Percentiles rank a stretch among this genome's conserved stretches.
These are phyloP conservation scores for Brettanomyces anomalus DNA, from an alignment of 805 yeast genomes.

Conservation along the genomic window DNA sequence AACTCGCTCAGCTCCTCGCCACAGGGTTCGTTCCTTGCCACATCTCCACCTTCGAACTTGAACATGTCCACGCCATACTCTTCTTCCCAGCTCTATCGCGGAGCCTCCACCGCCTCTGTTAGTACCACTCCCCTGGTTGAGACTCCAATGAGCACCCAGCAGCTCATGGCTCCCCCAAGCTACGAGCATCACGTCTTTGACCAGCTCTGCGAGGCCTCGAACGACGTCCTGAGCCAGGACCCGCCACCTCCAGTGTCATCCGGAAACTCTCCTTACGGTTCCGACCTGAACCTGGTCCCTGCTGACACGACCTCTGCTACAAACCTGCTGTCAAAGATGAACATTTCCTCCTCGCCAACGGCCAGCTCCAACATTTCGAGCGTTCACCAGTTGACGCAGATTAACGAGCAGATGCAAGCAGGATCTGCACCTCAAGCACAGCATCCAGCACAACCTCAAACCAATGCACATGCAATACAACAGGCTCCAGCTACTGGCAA, in stretches of 20 bases:
- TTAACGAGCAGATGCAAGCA: too few relatives aligned
- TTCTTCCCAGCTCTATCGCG: not conserved
- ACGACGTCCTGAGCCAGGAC: not conserved
- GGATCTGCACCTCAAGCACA: too few relatives aligned
- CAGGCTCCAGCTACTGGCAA: not conserved
- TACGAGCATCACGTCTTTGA: conserved; percentile 79
- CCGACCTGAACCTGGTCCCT: too few relatives aligned
- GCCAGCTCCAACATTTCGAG: not conserved
- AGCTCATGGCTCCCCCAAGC: conserved; percentile 72
- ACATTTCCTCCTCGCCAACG: not conserved
- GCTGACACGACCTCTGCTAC: not conserved
- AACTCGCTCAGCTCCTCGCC: conserved; percentile 13
- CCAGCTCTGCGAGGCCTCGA: conserved; percentile 39
- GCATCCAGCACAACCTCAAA: too few relatives aligned
- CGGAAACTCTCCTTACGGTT: too few relatives aligned
- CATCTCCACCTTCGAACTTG: conserved; percentile 18
- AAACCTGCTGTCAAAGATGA: not conserved
- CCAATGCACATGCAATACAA: too few relatives aligned
- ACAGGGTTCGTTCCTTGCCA: conserved; percentile 10
- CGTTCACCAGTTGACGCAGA: too few relatives aligned
- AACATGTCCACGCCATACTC: not conserved
- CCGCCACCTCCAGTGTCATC: too few relatives aligned
- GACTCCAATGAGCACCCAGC: conserved; percentile 25
- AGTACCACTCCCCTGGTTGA: not conserved
- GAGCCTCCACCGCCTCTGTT: not conserved